Conservation (phyloP, 805 yeast species). For the Candida insectalens region DNA sequence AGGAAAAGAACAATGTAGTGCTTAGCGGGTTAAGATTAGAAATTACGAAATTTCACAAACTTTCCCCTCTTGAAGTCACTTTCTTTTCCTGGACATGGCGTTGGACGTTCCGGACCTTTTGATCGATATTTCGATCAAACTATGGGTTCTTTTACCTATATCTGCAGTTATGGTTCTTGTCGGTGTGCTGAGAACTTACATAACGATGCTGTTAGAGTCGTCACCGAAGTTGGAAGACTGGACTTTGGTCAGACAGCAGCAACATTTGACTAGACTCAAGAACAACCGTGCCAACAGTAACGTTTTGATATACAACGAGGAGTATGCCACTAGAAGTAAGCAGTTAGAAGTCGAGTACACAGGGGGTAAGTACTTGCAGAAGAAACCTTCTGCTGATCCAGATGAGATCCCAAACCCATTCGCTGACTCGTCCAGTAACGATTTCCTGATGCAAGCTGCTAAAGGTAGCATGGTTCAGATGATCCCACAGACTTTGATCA, state of each 20-base stretch:
- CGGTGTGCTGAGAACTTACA: conserved; percentile 66
- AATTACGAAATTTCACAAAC: not conserved
- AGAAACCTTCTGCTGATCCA: conserved; percentile 27
- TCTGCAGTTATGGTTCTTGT: conserved; percentile 83
- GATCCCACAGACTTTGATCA: conserved; percentile 84
- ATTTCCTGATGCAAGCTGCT: conserved; percentile 65
- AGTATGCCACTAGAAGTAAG: conserved; percentile 42
- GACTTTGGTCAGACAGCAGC: conserved; percentile 49
- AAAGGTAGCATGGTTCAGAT: conserved; percentile 76
- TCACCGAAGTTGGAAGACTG: conserved; percentile 43
- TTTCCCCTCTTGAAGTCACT: too few species aligned
- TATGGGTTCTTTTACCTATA: conserved; percentile 90
- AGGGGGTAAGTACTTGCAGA: conserved; percentile 44
- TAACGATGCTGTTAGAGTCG: conserved; percentile 52
- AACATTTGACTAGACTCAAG: conserved; percentile 50
- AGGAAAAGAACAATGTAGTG: too few species aligned
- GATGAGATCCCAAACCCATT: conserved; percentile 47
- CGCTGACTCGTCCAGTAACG: conserved; percentile 61
- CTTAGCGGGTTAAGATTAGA: not conserved
- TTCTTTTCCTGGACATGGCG: too few species aligned
- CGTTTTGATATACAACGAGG: conserved; percentile 30
- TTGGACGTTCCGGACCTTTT: conserved; percentile 38
- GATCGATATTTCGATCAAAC: conserved; percentile 72
- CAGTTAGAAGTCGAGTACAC: conserved; percentile 7
- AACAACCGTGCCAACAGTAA: conserved; percentile 26